phyloP scores from a whole-genome alignment of 2,329 filamentous ascomycete species.

The Scedosporium minutisporum region DNA sequence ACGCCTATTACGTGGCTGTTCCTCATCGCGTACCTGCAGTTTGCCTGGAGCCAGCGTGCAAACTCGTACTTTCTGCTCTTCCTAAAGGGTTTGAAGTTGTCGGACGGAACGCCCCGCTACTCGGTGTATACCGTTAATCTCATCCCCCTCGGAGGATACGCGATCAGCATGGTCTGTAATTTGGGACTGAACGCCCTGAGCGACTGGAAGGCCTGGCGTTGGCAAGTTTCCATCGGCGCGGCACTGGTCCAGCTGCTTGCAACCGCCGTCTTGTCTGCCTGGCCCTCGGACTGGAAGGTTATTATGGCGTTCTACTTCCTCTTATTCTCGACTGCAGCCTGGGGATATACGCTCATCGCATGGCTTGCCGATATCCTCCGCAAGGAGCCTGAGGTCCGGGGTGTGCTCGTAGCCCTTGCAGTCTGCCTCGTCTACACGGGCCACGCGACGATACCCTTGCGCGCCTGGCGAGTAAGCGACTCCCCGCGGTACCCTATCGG shows the following conservation, averaged over 20 bases:
- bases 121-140: conserved; percentile 37
- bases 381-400: conserved; percentile 36
- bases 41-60: conserved; percentile 24
- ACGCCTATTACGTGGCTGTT: conserved; percentile 23
- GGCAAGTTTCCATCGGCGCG: conserved; percentile 43
- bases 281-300: conserved; percentile 22
- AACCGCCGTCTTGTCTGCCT: conserved; percentile 23
- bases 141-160: conserved; percentile 33
- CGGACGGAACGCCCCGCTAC: conserved; percentile 15
- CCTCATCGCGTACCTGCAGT: conserved; percentile 20
- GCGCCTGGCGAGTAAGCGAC: conserved; percentile 25
- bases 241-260: conserved; percentile 26
- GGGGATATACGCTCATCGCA: conserved; percentile 27
- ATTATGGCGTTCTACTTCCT: conserved; percentile 27
- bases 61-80: conserved; percentile 25
- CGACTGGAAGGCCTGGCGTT: conserved; percentile 32
- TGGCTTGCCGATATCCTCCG: conserved; percentile 38
- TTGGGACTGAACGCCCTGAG: conserved; percentile 44
- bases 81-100: conserved; percentile 16
- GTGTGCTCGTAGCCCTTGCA: conserved; percentile 38
- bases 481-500: conserved; percentile 30
- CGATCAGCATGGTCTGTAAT: conserved; percentile 33
- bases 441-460: conserved; percentile 31
- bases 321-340: conserved; percentile 24
- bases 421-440: conserved; percentile 34